Evolutionary conservation across 352 stramenopile genomes (phyloP).

Genomic region (Nothophytophthora sp.): DNA sequence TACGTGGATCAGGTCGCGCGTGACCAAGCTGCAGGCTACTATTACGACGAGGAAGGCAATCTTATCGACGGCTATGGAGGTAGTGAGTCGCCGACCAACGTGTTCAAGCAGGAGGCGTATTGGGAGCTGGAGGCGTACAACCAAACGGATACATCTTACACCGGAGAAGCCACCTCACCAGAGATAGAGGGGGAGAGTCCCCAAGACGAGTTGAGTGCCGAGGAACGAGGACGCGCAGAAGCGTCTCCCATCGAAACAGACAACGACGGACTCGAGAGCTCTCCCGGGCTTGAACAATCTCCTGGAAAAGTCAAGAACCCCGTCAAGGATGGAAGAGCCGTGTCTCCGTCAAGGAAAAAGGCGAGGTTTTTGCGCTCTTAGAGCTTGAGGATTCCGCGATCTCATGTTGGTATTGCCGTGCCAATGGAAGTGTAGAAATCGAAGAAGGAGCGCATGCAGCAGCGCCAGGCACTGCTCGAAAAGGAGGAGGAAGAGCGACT

Average conservation of each 20-base stretch:
- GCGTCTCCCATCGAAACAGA: background rate
- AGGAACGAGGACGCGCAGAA: constrained; percentile 1
- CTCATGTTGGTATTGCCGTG: too few species aligned
- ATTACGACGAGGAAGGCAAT: constrained; percentile 29
- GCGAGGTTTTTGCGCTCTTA: too few species aligned
- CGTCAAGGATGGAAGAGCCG: constrained; percentile 3
- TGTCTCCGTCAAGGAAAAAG: constrained; percentile 18
- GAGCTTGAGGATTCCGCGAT: too few species aligned
- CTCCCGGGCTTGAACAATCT: constrained; percentile 3
- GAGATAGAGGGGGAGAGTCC: background rate
- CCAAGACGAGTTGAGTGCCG: constrained; percentile 5
- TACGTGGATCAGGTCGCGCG: constrained; percentile 25
- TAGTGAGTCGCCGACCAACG: constrained; percentile 13
- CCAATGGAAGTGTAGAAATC: constrained; percentile 42
- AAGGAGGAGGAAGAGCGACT: constrained; percentile 49
- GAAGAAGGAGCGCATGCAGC: constrained; percentile 52
- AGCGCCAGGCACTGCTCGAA: constrained; percentile 57
- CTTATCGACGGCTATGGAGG: constrained; percentile 15
- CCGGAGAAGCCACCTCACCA: background rate
- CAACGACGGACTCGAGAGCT: background rate
- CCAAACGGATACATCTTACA: background rate
- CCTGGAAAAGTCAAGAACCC: constrained; percentile 8
- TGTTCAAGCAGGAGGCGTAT: constrained; percentile 52
- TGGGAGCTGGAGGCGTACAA: constrained; percentile 46
- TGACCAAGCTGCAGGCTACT: constrained; percentile 21